A percentile compares a stretch with the other conserved stretches of the same genome.
phyloP scores from a whole-genome alignment of 257 asterid species.

The Solanum rostratum region DNA sequence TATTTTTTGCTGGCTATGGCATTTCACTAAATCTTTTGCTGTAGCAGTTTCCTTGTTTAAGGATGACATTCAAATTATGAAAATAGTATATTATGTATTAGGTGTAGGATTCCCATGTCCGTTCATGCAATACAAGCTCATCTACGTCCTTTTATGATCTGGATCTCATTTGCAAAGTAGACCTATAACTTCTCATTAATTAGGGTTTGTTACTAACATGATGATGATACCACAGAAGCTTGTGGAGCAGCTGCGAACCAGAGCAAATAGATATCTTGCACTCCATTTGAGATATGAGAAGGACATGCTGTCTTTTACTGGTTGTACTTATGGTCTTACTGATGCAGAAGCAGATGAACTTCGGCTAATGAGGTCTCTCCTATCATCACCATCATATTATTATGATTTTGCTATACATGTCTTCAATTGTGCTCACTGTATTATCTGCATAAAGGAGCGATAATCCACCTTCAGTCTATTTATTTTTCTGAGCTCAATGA shows the following conservation, averaged over 20 bases:
- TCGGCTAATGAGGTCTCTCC: slow-evolving; percentile 61
- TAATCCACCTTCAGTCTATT: background rate
- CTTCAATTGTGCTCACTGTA: background rate
- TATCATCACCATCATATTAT: background rate
- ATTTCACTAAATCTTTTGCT: background rate
- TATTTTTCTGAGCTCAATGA: background rate
- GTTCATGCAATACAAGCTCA: background rate
- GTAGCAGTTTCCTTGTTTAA: background rate
- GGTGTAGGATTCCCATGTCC: background rate
- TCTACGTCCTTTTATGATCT: slow-evolving; percentile 9
- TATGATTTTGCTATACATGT: background rate
- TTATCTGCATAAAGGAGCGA: background rate
- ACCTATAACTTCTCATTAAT: slow-evolving; percentile 50
- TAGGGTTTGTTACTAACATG: slow-evolving; percentile 70
- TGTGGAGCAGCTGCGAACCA: slow-evolving; percentile 71
- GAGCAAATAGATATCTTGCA: slow-evolving; percentile 67
- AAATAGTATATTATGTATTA: background rate
- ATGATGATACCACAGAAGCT: slow-evolving; percentile 93
- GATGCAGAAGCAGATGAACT: slow-evolving; percentile 80
- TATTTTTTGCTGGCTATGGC: background rate
- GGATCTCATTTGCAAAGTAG: slow-evolving; percentile 48
- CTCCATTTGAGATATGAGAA: slow-evolving; percentile 93
- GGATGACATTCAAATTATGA: background rate
- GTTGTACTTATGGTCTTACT: slow-evolving; percentile 84
- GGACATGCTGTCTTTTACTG: slow-evolving; percentile 97